Evolutionary conservation across 2,329 filamentous ascomycete species (phyloP).

Genomic region (Colletotrichum orbiculare): DNA sequence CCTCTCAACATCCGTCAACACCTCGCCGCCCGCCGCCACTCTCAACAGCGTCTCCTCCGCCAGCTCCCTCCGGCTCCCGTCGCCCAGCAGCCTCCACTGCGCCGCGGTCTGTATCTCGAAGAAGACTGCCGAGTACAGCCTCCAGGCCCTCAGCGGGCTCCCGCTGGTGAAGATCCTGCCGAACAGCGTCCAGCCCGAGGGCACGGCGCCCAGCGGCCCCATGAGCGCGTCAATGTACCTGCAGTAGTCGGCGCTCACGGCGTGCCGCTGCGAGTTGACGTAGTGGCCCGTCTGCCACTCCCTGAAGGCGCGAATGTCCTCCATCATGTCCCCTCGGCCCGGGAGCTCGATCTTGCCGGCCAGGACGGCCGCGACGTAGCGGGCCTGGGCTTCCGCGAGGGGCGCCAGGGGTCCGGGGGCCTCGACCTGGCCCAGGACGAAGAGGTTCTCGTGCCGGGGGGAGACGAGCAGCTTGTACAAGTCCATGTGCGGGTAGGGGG

Average conservation of each 20-base stretch:
- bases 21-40: constrained; percentile 39
- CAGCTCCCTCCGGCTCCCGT: constrained; percentile 44
- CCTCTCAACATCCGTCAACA: constrained; percentile 43
- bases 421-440: constrained; percentile 48
- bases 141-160: constrained; percentile 42
- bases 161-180: constrained; percentile 40
- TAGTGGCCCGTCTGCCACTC: constrained; percentile 42
- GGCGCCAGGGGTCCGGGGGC: constrained; percentile 46
- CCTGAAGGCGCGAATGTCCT: constrained; percentile 42
- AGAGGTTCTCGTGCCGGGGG: constrained; percentile 46
- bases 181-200: constrained; percentile 44
- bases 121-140: constrained; percentile 47
- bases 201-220: constrained; percentile 46
- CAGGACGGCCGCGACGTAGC: constrained; percentile 46
- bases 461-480: constrained; percentile 47
- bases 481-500: constrained; percentile 41
- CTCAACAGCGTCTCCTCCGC: constrained; percentile 47
- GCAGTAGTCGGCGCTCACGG: constrained; percentile 42
- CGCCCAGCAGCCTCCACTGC: constrained; percentile 49
- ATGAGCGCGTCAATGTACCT: constrained; percentile 48
- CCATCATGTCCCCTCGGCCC: constrained; percentile 41
- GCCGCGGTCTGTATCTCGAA: constrained; percentile 49
- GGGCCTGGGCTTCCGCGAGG: constrained; percentile 47
- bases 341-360: constrained; percentile 42
- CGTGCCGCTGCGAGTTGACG: constrained; percentile 47